Evolutionary conservation across 1,139 yeast genomes (phyloP).

Genomic region (Saccharomyces uvarum): DNA sequence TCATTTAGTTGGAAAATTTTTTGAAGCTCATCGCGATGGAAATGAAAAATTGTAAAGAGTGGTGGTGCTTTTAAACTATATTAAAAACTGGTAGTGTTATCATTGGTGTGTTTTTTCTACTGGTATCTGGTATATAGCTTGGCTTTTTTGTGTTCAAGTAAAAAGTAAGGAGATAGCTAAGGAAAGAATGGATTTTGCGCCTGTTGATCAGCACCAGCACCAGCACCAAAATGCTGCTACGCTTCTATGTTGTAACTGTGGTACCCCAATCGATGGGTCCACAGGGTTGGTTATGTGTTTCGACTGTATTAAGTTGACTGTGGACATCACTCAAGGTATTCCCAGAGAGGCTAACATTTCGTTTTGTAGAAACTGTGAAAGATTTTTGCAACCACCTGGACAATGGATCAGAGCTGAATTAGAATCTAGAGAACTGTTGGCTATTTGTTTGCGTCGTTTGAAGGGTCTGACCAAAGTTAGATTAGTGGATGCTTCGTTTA

Average conservation of each 20-base stretch:
- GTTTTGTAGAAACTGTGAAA: conserved; percentile 94
- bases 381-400: conserved; percentile 88
- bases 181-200: conserved; percentile 23
- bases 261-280: conserved; percentile 96
- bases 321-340: conserved; percentile 90
- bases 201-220: conserved; percentile 23
- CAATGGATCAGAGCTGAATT: conserved; percentile 90
- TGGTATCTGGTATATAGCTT: not conserved
- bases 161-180: not conserved
- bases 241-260: conserved; percentile 96
- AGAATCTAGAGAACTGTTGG: conserved; percentile 87
- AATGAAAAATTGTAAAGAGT: not conserved
- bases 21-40: not conserved
- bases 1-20: not conserved
- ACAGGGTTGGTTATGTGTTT: conserved; percentile 92
- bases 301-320: conserved; percentile 90
- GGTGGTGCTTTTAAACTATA: not conserved
- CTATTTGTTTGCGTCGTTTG: conserved; percentile 78
- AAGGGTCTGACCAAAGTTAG: conserved; percentile 85
- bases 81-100: not conserved
- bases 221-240: conserved; percentile 53
- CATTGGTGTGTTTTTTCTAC: not conserved
- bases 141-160: not conserved
- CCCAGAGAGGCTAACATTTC: conserved; percentile 91
- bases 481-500: conserved; percentile 84